phyloP scores from a whole-genome alignment of 179 eudicot species.

The Monotropa hypopitys region DNA sequence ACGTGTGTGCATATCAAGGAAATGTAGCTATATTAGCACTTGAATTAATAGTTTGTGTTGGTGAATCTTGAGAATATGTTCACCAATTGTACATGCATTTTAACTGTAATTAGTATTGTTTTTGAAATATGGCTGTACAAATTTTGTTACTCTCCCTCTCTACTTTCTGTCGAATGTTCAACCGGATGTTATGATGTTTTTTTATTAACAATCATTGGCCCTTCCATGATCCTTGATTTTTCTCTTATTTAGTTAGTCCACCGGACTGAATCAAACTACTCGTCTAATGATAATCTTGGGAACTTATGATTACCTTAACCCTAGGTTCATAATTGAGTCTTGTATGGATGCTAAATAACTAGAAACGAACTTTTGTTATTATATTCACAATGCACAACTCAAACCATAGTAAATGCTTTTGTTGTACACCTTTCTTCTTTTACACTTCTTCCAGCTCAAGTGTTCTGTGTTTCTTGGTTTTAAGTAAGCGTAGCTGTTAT shows the following conservation, averaged over 20 bases:
- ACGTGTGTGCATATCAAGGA: not conserved
- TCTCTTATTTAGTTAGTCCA: not conserved
- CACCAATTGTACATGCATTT: too few species aligned
- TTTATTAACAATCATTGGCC: not conserved
- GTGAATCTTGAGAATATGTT: not conserved
- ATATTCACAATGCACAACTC: not conserved
- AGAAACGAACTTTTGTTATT: not conserved
- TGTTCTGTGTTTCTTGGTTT: not conserved
- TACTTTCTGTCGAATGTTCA: not conserved
- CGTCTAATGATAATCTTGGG: not conserved
- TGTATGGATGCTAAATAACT: not conserved
- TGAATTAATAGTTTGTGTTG: not conserved
- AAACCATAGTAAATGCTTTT: not conserved
- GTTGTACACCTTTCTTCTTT: not conserved
- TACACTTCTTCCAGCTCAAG: not conserved
- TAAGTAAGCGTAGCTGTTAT: not conserved
- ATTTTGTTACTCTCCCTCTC: not conserved
- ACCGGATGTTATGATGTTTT: not conserved
- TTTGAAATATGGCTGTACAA: not conserved
- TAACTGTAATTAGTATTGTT: not conserved
- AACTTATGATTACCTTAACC: too few species aligned
- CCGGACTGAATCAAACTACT: not conserved
- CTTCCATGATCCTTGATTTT: not conserved
- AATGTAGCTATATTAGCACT: not conserved
- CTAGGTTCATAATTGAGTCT: too few species aligned